Conservation (phyloP, 2,329 filamentous ascomycete species). For the Aspergillus ruber region DNA sequence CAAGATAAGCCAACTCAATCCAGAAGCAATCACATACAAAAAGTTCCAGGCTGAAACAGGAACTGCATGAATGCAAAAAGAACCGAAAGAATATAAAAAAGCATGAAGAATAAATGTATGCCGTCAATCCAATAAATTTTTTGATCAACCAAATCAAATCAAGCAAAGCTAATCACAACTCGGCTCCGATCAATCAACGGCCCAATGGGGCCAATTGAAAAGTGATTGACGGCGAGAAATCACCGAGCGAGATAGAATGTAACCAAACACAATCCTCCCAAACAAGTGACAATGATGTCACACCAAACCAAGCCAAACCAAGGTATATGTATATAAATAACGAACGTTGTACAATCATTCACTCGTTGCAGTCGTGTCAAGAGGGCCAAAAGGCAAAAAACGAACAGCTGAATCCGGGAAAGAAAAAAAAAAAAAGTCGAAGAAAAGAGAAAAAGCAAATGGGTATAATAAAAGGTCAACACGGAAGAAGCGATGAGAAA, state of each 20-base stretch:
- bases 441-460: constrained; percentile 5
- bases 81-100: too few species aligned
- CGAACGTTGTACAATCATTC: constrained; percentile 22
- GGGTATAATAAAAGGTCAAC: constrained; percentile 3
- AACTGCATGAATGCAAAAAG: too few species aligned
- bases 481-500: neutral
- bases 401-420: neutral
- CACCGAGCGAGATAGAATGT: neutral
- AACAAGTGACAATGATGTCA: constrained; percentile 4
- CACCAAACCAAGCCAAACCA: neutral
- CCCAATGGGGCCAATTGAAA: too few species aligned
- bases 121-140: too few species aligned
- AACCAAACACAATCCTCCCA: neutral
- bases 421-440: neutral
- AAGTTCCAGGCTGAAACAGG: too few species aligned
- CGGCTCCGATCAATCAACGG: too few species aligned
- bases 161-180: too few species aligned
- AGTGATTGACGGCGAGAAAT: neutral
- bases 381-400: constrained; percentile 5
- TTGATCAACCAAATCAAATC: too few species aligned
- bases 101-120: too few species aligned
- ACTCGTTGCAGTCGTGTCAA: constrained; percentile 27
- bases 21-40: too few species aligned
- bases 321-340: constrained; percentile 7
- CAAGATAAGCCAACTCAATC: too few species aligned